These are phyloP conservation scores for Chamaecyparis obtusa DNA, from an alignment of 75 land plant species.

Conservation along the genomic window DNA sequence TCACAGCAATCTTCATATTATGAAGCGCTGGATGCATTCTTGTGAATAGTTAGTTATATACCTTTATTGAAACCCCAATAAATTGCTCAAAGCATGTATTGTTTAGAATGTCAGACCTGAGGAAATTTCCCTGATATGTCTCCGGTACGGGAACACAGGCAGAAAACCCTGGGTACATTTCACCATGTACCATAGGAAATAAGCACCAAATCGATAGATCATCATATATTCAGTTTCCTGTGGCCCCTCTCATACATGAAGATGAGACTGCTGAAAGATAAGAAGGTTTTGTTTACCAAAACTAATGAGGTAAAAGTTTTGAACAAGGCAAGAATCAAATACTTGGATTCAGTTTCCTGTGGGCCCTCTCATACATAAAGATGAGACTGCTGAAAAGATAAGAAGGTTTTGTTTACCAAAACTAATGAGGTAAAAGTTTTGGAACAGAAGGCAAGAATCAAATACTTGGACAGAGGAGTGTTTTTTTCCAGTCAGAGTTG, in stretches of 20 bases:
- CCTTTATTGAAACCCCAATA: too few relatives aligned
- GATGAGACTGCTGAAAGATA: constrained; percentile 26
- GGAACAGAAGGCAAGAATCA: background rate
- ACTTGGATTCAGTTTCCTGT: constrained; percentile 13
- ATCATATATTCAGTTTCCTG: constrained; percentile 16
- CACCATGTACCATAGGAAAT: constrained; percentile 23
- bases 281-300: constrained; percentile 5
- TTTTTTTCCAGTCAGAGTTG: background rate
- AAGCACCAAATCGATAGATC: constrained; percentile 21
- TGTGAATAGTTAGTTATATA: too few relatives aligned
- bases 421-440: background rate
- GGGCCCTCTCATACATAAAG: constrained; percentile 23
- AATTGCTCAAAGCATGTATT: too few relatives aligned
- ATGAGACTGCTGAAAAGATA: constrained; percentile 26
- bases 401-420: constrained; percentile 5
- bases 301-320: too few relatives aligned
- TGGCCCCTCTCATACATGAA: constrained; percentile 23
- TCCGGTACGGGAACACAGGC: too few relatives aligned
- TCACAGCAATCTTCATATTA: too few relatives aligned
- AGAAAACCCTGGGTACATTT: too few relatives aligned
- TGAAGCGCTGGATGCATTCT: too few relatives aligned
- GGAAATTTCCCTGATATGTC: too few relatives aligned
- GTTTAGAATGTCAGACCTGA: too few relatives aligned
- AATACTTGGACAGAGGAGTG: background rate
- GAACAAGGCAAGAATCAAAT: too few relatives aligned